Base-by-base conservation (phyloP, 352 stramenopile genomes). In the Thalassiosira delicatula region DNA sequence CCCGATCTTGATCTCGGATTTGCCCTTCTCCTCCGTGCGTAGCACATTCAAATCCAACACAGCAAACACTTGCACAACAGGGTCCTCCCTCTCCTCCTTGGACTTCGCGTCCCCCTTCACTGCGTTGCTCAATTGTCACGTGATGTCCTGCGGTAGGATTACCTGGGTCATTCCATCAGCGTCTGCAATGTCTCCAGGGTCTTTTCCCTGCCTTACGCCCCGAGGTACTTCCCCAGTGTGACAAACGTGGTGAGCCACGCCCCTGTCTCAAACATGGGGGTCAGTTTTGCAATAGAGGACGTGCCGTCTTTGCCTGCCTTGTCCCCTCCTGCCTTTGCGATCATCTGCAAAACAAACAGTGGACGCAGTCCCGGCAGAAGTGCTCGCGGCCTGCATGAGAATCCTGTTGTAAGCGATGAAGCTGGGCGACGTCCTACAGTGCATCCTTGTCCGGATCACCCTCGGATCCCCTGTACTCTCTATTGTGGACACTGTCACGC, bases 221-320 rank as follows among this genome's bases (percentile, higher is more conserved):
- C 96, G 32, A 99, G 82, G 86, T 95, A 98, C 81, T 99, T 99
- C 30, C 97, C 97, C 1, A 99, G 70, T 14, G 98, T 95, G 29
- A 99, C 97, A 83, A 99, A 99, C 11, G 96, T 96, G 44, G 99
- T 92, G 25, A 99, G 89, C 96, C 98, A 98, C 0, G 96, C 95
- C 37, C 95, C 93, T 0, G 97, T 98, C 92, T 98, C 98, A 76
- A 99, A 99, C 84, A 72, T 92, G 21, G 81, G 76, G 17, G 81
- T 68, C 1, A 84, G 46, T 17, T 87, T n/a, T n/a, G n/a, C 54
- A 53, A 76, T 70, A 12, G 71, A 40, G 0, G 63, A 29, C 19
- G 33, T 32, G 32, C 27, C 46, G 12, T 62, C 35, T 3, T 66
- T 53, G n/a, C 29, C 37, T n/a, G 27, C 54, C 14, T 44, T 66